Percentiles rank a stretch among this genome's conserved stretches.
phyloP scores from a whole-genome alignment of 2,329 filamentous ascomycete species.

The Escovopsis weberi region DNA sequence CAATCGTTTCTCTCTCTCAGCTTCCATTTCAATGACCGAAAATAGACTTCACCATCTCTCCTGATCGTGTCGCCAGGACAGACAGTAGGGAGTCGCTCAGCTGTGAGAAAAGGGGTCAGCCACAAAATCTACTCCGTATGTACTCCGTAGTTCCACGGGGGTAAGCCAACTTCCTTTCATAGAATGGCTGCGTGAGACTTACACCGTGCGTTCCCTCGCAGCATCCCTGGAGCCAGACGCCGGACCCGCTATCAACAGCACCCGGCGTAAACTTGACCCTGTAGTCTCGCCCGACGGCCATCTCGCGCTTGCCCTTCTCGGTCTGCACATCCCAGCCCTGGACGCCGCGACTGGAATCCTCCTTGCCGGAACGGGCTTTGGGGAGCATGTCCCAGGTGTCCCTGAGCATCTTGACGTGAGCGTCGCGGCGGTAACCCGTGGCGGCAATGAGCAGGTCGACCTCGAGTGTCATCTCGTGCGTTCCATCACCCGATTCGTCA shows the following conservation, averaged over 20 bases:
- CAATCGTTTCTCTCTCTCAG: neutral
- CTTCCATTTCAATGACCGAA: conserved; percentile 29
- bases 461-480: conserved; percentile 41
- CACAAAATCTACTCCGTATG: neutral
- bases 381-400: conserved; percentile 53
- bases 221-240: conserved; percentile 87
- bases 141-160: neutral
- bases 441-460: conserved; percentile 75
- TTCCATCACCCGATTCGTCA: conserved; percentile 23
- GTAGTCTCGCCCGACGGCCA: conserved; percentile 66
- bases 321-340: conserved; percentile 27
- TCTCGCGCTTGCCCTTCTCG: conserved; percentile 28
- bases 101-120: conserved; percentile 20
- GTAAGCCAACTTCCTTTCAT: too few relatives aligned
- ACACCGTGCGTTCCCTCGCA: conserved; percentile 86
- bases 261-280: conserved; percentile 54
- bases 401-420: conserved; percentile 64
- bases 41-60: conserved; percentile 63
- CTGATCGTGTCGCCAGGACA: conserved; percentile 59
- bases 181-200: conserved; percentile 27
- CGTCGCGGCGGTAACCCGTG: conserved; percentile 69
- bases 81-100: conserved; percentile 72
- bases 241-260: conserved; percentile 55
- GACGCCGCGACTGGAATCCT: conserved; percentile 19
- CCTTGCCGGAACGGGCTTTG: conserved; percentile 18